Base-by-base conservation (phyloP, 768 basidiomycete species). In the Collybiopsis confluens region DNA sequence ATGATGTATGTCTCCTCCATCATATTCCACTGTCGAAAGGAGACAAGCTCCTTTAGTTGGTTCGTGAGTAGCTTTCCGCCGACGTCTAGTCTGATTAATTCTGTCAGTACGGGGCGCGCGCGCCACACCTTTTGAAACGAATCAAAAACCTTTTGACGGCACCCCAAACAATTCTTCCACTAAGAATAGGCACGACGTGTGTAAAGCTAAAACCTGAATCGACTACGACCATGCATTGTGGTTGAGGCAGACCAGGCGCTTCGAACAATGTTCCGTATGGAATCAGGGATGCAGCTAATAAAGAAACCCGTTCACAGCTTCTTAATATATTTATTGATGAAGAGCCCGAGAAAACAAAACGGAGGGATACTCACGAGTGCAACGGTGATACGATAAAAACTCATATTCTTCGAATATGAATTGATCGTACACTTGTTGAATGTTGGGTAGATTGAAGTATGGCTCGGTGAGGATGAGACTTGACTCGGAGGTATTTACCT, bases 21-120 rank as follows among this genome's bases (percentile, higher is more conserved):
- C 90, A 98, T 92, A 68, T 98, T 92, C 90, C 92, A 98, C 65
- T 98, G 95, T 41, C 96, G 85, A 67, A 90, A 98, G 11, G 93
- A 96, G 4, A 95, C 82, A 42, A 95, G 78, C 64, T 95, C 91
- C 65, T 97, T 97, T 21, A 98, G 79, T 48, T 96, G 90, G 69
- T 98, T 98, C 23, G 95, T 98, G 54, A 98, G 69, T 9, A 98
- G 78, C 71, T 98, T 97, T 44, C 95, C 96, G 48, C 96, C 95
- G 16, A 97, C 86, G 64, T 97, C 93, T 68, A 98, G 83, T 64
- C 95, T 96, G 67, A 33, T 8, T 54, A 23, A 53, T 62, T 43
- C 56, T 58, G 60, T 42, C 11, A 55, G 45, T n/a, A 55, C 62
- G 26, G 54, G 51, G 50, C 48, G 47, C 56, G 58, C 49, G n/a